Conservation (phyloP, 1,284 basidiomycete genomes). For the Coniferiporia sulphurascens region DNA sequence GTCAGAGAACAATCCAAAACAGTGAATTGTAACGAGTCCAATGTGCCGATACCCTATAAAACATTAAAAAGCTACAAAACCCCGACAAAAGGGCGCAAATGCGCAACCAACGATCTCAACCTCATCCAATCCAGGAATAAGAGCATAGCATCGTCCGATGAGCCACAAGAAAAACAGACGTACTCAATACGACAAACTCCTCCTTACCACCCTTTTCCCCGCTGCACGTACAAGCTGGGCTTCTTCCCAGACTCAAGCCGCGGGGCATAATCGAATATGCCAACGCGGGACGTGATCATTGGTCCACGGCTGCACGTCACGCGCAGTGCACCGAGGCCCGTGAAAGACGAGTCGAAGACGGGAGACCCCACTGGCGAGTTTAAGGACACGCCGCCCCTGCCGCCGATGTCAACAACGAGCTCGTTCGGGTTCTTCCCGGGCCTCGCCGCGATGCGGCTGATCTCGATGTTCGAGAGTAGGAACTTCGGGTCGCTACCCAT, state of each 20-base stretch:
- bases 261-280: neutral
- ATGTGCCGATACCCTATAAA: no score
- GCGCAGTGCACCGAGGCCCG: neutral
- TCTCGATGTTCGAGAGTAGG: conserved; percentile 30
- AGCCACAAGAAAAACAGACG: no score
- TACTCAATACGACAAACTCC: no score
- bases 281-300: neutral
- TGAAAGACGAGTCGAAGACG: conserved; percentile 5
- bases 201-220: no score
- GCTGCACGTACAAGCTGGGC: neutral
- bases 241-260: neutral
- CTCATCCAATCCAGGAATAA: no score
- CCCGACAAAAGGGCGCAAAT: no score
- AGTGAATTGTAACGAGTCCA: no score
- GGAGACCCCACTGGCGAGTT: neutral
- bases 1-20: no score
- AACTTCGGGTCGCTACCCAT: conserved; percentile 26
- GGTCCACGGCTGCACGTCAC: neutral
- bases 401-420: conserved; percentile 26
- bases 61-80: no score
- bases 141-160: no score
- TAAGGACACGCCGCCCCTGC: neutral
- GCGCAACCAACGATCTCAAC: no score
- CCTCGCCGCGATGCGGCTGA: conserved; percentile 28
- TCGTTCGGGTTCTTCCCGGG: conserved; percentile 23